These are phyloP conservation scores for Westerdykella sp. DNA, from an alignment of 2,329 filamentous ascomycete species.

Conservation along the genomic window DNA sequence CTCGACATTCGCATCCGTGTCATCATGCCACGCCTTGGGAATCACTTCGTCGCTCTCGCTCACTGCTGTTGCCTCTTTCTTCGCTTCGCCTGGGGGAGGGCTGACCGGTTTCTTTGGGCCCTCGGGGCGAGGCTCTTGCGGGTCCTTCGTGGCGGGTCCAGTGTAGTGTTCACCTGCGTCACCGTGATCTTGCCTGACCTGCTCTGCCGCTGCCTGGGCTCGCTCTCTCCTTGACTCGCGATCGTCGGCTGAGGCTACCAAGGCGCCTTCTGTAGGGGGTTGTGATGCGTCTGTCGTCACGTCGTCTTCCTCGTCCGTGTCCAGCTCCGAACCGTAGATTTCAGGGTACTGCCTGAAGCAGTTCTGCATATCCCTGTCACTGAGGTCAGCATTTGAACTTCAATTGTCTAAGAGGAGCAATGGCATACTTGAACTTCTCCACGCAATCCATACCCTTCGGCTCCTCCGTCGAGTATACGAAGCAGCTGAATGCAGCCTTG, in stretches of 20 bases:
- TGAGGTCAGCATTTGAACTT: conserved; percentile 1
- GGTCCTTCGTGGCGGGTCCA: neutral
- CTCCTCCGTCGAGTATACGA: conserved; percentile 90
- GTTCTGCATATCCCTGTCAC: conserved; percentile 80
- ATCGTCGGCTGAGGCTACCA: conserved; percentile 1
- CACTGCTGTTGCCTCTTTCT: conserved; percentile 15
- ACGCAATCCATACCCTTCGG: conserved; percentile 98
- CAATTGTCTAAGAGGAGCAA: neutral
- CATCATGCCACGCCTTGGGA: conserved; percentile 48
- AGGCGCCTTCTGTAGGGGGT: neutral
- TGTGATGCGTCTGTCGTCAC: conserved; percentile 17
- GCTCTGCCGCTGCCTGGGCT: conserved; percentile 22
- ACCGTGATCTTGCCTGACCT: conserved; percentile 19
- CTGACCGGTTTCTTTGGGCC: too few species aligned
- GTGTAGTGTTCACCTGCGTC: neutral
- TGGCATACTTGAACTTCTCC: conserved; percentile 86
- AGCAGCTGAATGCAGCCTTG: conserved; percentile 93
- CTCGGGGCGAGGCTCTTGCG: too few species aligned
- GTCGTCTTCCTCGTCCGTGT: conserved; percentile 64
- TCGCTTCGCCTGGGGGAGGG: too few species aligned
- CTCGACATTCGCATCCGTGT: conserved; percentile 17
- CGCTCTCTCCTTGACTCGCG: conserved; percentile 6
- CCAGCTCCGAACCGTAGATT: conserved; percentile 82
- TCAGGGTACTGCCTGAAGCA: conserved; percentile 93
- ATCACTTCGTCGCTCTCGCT: conserved; percentile 43